Evolutionary conservation across 176 grass and related monocot species (phyloP).

Genomic region (Musa beccarii): DNA sequence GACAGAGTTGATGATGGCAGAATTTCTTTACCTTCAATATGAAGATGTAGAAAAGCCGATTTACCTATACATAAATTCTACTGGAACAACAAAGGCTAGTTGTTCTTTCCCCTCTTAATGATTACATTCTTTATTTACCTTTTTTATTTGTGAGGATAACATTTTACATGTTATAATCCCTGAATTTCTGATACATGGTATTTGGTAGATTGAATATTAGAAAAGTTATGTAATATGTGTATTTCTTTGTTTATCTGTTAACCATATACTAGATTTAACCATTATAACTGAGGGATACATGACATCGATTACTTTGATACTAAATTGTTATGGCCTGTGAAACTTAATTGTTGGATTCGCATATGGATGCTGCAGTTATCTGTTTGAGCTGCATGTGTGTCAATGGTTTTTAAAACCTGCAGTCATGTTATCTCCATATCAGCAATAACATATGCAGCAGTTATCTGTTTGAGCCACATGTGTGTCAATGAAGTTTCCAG

Average conservation of each 20-base stretch:
- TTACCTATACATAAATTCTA: slow-evolving; percentile 91
- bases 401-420: too few species aligned
- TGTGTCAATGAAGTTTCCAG: too few species aligned
- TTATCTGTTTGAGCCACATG: too few species aligned
- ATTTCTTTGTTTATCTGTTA: too few species aligned
- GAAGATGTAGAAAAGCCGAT: slow-evolving; percentile 74
- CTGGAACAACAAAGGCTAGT: slow-evolving; percentile 66
- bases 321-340: not conserved
- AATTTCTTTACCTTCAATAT: slow-evolving; percentile 80
- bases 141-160: not conserved
- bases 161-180: not conserved
- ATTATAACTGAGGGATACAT: not conserved
- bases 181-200: not conserved
- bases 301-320: not conserved
- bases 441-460: too few species aligned
- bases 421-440: too few species aligned
- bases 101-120: slow-evolving; percentile 1
- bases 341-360: not conserved
- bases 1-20: slow-evolving; percentile 65
- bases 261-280: not conserved
- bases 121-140: not conserved
- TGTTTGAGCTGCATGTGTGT: not conserved
- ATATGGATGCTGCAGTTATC: not conserved
- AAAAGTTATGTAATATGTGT: not conserved
- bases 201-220: not conserved